These are phyloP conservation scores for Rhodocollybia butyracea DNA, from an alignment of 768 basidiomycete genomes.

Conservation along the genomic window DNA sequence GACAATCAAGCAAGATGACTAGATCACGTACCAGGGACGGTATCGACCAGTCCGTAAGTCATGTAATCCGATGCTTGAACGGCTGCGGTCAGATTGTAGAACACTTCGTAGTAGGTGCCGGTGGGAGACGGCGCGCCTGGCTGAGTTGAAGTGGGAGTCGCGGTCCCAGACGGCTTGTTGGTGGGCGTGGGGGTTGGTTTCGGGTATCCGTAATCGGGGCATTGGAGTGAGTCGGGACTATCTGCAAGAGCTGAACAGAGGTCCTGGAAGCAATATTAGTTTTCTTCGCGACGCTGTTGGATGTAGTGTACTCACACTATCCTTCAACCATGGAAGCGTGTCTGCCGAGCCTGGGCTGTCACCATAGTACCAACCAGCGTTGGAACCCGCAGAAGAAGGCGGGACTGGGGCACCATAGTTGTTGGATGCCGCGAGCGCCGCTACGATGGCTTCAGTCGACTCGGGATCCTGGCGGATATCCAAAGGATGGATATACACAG, in stretches of 20 bases:
- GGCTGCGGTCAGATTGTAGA: constrained; percentile 28
- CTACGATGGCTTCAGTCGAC: constrained; percentile 1
- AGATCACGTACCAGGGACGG: constrained; percentile 19
- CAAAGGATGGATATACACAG: background rate
- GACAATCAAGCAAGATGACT: background rate
- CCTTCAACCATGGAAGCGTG: constrained; percentile 3
- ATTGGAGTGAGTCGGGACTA: constrained; percentile 22
- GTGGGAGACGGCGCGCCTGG: constrained; percentile 14
- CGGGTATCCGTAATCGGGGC: no score
- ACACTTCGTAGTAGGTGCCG: constrained; percentile 20
- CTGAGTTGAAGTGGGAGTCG: background rate
- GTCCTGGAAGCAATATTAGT: constrained; percentile 9
- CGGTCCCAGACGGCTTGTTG: background rate
- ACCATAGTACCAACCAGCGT: constrained; percentile 39
- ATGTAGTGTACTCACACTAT: background rate
- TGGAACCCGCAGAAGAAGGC: constrained; percentile 25
- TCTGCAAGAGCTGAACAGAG: constrained; percentile 21
- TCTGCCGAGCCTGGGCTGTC: constrained; percentile 3
- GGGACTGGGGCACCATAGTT: constrained; percentile 31
- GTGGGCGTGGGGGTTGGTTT: no score
- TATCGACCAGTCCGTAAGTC: constrained; percentile 35
- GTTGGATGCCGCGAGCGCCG: constrained; percentile 17
- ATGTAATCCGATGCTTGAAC: constrained; percentile 29
- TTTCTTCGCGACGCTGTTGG: background rate
- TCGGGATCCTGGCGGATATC: background rate